Evolutionary conservation across 805 yeast genomes (phyloP).

Genomic region (Blastobotrys chiropterorum): DNA sequence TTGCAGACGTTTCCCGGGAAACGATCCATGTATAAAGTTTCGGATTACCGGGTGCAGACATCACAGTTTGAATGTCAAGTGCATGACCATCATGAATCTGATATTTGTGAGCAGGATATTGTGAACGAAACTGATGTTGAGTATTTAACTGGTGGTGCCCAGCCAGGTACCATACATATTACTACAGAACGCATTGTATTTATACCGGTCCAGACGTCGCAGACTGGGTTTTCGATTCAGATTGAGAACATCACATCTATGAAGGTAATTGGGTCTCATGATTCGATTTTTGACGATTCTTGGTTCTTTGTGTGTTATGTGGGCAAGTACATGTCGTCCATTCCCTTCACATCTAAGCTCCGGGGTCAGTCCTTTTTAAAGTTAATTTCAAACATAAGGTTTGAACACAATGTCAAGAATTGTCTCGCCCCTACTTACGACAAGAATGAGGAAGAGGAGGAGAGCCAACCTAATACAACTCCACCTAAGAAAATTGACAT

Average conservation of each 20-base stretch:
- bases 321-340: constrained; percentile 19
- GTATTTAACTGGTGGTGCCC: constrained; percentile 13
- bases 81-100: constrained; percentile 2
- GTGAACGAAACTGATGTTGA: constrained; percentile 10
- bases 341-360: constrained; percentile 24
- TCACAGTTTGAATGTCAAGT: constrained; percentile 9
- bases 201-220: constrained; percentile 13
- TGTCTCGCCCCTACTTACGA: constrained; percentile 27
- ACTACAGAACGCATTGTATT: constrained; percentile 25
- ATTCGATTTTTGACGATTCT: neutral
- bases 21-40: constrained; percentile 12
- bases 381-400: constrained; percentile 27
- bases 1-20: constrained; percentile 23
- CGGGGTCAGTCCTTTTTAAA: constrained; percentile 24
- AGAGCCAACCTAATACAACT: neutral
- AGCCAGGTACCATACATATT: constrained; percentile 18
- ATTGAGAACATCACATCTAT: constrained; percentile 17
- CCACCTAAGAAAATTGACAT: neutral
- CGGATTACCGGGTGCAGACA: constrained; percentile 13
- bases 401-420: constrained; percentile 28
- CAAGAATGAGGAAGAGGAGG: neutral
- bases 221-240: constrained; percentile 16
- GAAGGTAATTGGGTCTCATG: constrained; percentile 11
- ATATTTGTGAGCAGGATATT: neutral
- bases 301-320: constrained; percentile 20